phyloP scores from a whole-genome alignment of 805 yeast species.

The Myxozyma geophila region DNA sequence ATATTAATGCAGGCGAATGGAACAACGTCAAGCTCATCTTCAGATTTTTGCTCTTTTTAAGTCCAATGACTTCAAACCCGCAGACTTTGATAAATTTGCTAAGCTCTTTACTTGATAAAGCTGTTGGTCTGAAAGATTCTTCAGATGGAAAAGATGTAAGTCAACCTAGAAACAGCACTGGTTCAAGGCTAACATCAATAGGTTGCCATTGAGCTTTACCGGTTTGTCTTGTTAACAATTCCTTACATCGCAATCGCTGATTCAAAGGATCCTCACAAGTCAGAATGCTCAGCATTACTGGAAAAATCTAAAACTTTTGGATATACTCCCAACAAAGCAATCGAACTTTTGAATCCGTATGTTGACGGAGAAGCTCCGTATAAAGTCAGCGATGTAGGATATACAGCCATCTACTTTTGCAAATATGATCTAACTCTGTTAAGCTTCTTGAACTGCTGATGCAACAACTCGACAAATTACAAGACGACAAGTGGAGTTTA shows the following conservation, averaged over 20 bases:
- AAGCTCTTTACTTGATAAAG: conserved; percentile 57
- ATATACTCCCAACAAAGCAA: conserved; percentile 11
- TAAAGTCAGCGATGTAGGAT: conserved; percentile 22
- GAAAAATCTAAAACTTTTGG: conserved; percentile 17
- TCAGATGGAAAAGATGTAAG: neutral
- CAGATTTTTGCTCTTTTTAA: conserved; percentile 69
- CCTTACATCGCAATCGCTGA: conserved; percentile 29
- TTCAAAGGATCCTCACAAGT: conserved; percentile 11
- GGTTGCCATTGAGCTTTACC: conserved; percentile 20
- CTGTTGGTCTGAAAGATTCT: conserved; percentile 59
- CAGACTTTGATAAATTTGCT: conserved; percentile 54
- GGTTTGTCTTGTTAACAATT: conserved; percentile 15
- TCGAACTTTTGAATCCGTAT: conserved; percentile 24
- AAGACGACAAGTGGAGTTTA: conserved; percentile 28
- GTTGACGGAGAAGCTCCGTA: conserved; percentile 36
- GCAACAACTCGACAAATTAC: conserved; percentile 24
- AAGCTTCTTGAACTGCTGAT: conserved; percentile 22
- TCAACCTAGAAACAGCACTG: conserved; percentile 1
- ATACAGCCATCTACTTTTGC: neutral
- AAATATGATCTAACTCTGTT: neutral
- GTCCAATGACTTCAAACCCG: conserved; percentile 60
- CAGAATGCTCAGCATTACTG: conserved; percentile 7
- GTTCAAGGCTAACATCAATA: neutral
- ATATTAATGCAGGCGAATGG: conserved; percentile 58
- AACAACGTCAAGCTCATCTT: conserved; percentile 70